Percentiles rank a stretch among this genome's conserved stretches.
These are phyloP conservation scores for Pseudozyma pruni DNA, from an alignment of 1,284 basidiomycete genomes.

Conservation along the genomic window DNA sequence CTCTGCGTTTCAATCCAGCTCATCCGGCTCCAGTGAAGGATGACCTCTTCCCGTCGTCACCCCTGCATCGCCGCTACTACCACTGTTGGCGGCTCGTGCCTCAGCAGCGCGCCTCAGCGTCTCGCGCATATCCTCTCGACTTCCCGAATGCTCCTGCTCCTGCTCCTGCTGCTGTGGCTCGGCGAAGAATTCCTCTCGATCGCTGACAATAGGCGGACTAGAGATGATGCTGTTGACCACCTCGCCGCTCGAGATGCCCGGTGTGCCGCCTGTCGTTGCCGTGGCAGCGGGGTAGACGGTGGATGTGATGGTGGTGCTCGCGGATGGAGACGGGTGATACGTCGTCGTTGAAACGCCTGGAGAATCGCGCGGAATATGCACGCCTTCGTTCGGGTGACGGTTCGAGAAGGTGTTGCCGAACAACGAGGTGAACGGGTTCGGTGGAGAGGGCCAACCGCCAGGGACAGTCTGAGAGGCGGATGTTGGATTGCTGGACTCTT, in stretches of 20 bases:
- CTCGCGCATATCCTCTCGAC: conserved; percentile 31
- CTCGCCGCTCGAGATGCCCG: background rate
- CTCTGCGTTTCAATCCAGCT: conserved; percentile 46
- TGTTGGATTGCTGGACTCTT: background rate
- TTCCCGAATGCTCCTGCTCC: background rate
- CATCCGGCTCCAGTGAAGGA: conserved; percentile 38
- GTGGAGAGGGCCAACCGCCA: conserved; percentile 30
- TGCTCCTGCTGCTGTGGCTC: background rate
- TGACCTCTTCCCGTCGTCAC: background rate
- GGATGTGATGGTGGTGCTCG: conserved; percentile 31
- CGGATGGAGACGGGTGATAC: conserved; percentile 20
- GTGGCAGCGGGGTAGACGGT: conserved; percentile 22
- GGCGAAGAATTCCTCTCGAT: conserved; percentile 26
- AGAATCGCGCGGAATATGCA: conserved; percentile 6
- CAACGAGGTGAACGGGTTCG: conserved; percentile 21
- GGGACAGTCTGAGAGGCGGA: background rate
- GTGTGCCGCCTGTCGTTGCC: background rate
- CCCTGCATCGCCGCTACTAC: background rate
- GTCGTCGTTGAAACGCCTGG: conserved; percentile 8
- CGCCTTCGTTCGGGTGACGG: conserved; percentile 1
- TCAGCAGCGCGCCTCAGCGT: conserved; percentile 28
- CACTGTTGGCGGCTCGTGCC: background rate
- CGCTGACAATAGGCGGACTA: conserved; percentile 39
- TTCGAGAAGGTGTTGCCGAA: conserved; percentile 2
- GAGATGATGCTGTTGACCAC: conserved; percentile 35